Percentiles rank a stretch among this genome's conserved stretches.
These are phyloP conservation scores for Colletotrichum falcatum DNA, from an alignment of 2,329 filamentous ascomycete genomes.

Conservation along the genomic window DNA sequence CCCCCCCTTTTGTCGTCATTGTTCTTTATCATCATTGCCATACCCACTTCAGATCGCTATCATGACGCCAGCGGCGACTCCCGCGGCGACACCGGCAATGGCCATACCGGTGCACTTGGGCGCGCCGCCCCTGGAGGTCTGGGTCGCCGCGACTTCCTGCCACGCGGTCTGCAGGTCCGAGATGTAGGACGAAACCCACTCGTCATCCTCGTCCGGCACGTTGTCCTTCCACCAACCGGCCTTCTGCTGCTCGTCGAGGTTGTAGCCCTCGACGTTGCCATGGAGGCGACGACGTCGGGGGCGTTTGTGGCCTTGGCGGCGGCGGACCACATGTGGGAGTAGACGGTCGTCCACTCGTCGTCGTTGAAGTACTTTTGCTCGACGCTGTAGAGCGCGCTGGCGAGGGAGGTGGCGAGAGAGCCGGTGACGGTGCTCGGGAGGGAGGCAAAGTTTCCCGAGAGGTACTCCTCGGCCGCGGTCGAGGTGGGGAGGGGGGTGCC, in stretches of 20 bases:
- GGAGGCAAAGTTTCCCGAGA: not conserved
- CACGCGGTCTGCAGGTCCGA: conserved; percentile 14
- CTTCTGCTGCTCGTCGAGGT: not conserved
- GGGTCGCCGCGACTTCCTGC: not conserved
- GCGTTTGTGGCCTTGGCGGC: conserved; percentile 40
- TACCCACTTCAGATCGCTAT: not conserved
- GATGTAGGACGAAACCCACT: conserved; percentile 19
- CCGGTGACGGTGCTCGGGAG: conserved; percentile 15
- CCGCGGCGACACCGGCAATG: conserved; percentile 25
- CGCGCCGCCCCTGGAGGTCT: conserved; percentile 21
- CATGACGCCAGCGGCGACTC: conserved; percentile 29
- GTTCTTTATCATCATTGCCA: not conserved
- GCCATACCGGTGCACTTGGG: conserved; percentile 30
- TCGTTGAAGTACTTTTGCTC: conserved; percentile 30
- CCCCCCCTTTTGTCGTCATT: fast-evolving
- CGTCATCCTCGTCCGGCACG: conserved; percentile 21
- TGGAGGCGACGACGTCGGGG: conserved; percentile 37
- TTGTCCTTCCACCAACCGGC: conserved; percentile 28
- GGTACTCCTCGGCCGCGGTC: conserved; percentile 15
- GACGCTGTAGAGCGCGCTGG: conserved; percentile 37
- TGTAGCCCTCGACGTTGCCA: conserved; percentile 11
- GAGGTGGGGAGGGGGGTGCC: conserved; percentile 23
- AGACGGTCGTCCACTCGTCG: conserved; percentile 31
- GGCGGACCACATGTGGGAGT: conserved; percentile 39
- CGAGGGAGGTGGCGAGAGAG: conserved; percentile 25